Evolutionary conservation across 805 yeast species (phyloP).

Genomic region (Hanseniaspora thailandica): DNA sequence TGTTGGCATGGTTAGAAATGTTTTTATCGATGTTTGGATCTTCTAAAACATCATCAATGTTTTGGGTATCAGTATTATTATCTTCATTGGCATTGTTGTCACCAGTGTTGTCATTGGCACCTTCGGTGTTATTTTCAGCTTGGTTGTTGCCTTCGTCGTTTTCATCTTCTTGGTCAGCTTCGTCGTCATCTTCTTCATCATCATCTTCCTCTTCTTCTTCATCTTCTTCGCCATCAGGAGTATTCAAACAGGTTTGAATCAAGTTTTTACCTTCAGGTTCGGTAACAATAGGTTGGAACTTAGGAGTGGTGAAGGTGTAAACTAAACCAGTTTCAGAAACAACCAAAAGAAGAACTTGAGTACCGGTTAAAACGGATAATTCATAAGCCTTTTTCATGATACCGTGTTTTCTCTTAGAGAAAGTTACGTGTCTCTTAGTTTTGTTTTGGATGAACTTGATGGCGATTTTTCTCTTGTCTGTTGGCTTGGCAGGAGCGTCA

Average conservation of each 20-base stretch:
- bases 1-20: slow-evolving; percentile 2
- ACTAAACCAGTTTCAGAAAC: slow-evolving; percentile 98
- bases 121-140: slow-evolving; percentile 24
- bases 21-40: slow-evolving; percentile 7
- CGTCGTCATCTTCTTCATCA: slow-evolving; percentile 30
- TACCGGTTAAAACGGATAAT: slow-evolving; percentile 88
- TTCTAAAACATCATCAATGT: slow-evolving; percentile 14
- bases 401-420: slow-evolving; percentile 96
- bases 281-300: slow-evolving; percentile 93
- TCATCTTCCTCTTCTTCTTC: slow-evolving; percentile 17
- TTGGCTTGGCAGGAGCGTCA: slow-evolving; percentile 20
- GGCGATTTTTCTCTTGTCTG: slow-evolving; percentile 82
- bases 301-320: slow-evolving; percentile 97
- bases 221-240: slow-evolving; percentile 16
- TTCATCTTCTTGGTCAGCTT: slow-evolving; percentile 15
- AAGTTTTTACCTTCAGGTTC: slow-evolving; percentile 94
- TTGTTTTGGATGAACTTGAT: slow-evolving; percentile 95
- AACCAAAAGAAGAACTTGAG: slow-evolving; percentile 86
- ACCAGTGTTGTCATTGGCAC: slow-evolving; percentile 20
- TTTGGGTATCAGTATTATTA: slow-evolving; percentile 18
- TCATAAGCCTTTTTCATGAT: slow-evolving; percentile 99
- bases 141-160: slow-evolving; percentile 66
- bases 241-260: slow-evolving; percentile 75
- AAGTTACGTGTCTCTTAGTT: slow-evolving; percentile 94
- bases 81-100: neutral